phyloP scores from a whole-genome alignment of 805 yeast genomes.

The Metschnikowia borealis region DNA sequence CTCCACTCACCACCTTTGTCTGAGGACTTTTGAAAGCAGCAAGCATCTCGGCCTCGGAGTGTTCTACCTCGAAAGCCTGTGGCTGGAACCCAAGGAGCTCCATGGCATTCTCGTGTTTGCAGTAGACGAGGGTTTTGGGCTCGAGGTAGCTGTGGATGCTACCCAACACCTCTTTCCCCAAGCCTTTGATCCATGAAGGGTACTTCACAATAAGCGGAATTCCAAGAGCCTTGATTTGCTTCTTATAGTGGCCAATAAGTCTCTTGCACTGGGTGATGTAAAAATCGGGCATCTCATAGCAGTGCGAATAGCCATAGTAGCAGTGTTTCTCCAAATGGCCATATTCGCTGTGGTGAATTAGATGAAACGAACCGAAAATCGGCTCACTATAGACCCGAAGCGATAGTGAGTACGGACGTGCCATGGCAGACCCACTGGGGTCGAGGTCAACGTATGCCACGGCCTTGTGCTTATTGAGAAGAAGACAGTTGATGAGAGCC shows the following conservation, averaged over 20 bases:
- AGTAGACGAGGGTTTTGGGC: conserved; percentile 56
- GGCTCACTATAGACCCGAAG: conserved; percentile 34
- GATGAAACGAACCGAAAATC: conserved; percentile 26
- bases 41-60: conserved; percentile 16
- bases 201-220: conserved; percentile 60
- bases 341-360: conserved; percentile 12
- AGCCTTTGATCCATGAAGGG: conserved; percentile 91
- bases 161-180: conserved; percentile 65
- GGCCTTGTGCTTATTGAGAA: conserved; percentile 23
- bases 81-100: conserved; percentile 16
- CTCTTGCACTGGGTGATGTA: conserved; percentile 45
- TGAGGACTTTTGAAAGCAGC: conserved; percentile 5
- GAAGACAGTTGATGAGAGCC: conserved; percentile 47
- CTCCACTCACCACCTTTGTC: conserved; percentile 9
- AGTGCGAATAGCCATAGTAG: conserved; percentile 64
- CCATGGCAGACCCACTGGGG: conserved; percentile 84
- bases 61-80: conserved; percentile 27
- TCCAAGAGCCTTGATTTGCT: conserved; percentile 19
- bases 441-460: conserved; percentile 69
- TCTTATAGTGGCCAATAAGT: conserved; percentile 33
- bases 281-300: conserved; percentile 59
- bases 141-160: conserved; percentile 40
- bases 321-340: conserved; percentile 18
- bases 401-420: conserved; percentile 68
- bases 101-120: conserved; percentile 29